Base-by-base conservation (phyloP, 2,329 filamentous ascomycete genomes). In the Penicillium nordicum region DNA sequence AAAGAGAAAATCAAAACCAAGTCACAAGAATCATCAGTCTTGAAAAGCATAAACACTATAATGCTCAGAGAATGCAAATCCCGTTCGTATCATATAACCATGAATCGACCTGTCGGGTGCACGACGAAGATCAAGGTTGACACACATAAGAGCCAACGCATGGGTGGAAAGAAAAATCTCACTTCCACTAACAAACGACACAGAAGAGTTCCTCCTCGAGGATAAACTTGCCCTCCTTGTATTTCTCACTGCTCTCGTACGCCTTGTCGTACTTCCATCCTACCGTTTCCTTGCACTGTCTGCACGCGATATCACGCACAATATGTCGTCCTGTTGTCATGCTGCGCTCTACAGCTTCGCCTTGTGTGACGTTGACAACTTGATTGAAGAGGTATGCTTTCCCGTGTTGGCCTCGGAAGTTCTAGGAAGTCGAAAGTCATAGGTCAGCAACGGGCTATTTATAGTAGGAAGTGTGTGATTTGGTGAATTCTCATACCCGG, bases 211-310 rank as follows among this genome's bases (percentile, higher is more conserved):
- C 92, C 32, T 89, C 90, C 79, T 97, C 93, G 55, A 99, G 82
- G 58, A 99, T 99, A 73, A 89, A 97, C 78, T 97, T 99, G 54
- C 92, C 92, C 81, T 99, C 94, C 80, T 99, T 99, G 78, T 99
- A 99, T 78, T 96, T 96, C 82, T 99, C 93, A 62, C 83, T 87
- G 34, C 80, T 76, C 79, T 99, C 94, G 73, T 89, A 97, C 1
- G 94, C 94, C 79, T 95, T 96, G 76, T 99, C 94, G 74, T 99
- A 99, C 75, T 96, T 97, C 94, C 94, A 99, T 36, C 94, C 94
- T 51, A 99, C 94, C 30, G 88, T 89, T 74, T 92, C 89, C 72
- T 88, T 89, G 83, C 94, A 99, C 75, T 96, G 90, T 57, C 88
- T 84, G 79, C 94, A 99, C 57, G 81, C 81, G 68, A 99, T 97